These are phyloP conservation scores for Metschnikowia cubensis DNA, from an alignment of 805 yeast genomes.

Conservation along the genomic window DNA sequence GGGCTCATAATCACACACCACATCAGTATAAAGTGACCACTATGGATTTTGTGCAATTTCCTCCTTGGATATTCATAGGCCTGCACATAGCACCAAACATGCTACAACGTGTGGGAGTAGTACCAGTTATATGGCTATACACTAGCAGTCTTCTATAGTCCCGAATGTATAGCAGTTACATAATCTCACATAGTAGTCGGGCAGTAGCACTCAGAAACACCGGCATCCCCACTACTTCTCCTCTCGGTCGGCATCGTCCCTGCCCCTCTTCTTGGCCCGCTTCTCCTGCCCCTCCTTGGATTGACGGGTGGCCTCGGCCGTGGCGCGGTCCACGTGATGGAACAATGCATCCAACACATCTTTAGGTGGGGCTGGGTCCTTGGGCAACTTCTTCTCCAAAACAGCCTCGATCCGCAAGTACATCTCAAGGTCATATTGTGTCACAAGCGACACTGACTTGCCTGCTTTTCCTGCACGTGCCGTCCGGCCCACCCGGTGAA, in stretches of 20 bases:
- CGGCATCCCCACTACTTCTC: conserved; percentile 16
- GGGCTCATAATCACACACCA: too few species aligned
- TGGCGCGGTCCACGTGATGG: conserved; percentile 86
- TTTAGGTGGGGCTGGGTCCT: conserved; percentile 70
- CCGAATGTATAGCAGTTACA: too few species aligned
- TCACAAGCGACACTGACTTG: conserved; percentile 79
- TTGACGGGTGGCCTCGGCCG: conserved; percentile 81
- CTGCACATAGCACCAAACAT: too few species aligned
- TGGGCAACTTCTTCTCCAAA: conserved; percentile 75
- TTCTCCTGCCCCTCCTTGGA: conserved; percentile 61
- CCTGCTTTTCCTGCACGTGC: conserved; percentile 94
- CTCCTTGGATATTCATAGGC: too few species aligned
- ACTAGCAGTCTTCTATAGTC: too few species aligned
- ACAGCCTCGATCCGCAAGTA: conserved; percentile 87
- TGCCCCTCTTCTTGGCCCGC: conserved; percentile 32
- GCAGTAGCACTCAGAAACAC: too few species aligned
- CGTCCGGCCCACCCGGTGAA: conserved; percentile 91
- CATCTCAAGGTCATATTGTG: conserved; percentile 91
- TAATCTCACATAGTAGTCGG: too few species aligned
- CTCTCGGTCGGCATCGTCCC: conserved; percentile 37
- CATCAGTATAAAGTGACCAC: too few species aligned
- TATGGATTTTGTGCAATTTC: too few species aligned
- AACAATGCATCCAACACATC: conserved; percentile 74
- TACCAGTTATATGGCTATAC: too few species aligned
- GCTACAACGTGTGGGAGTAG: too few species aligned